Percentiles rank a stretch among this genome's conserved stretches.
Evolutionary conservation across 2,329 filamentous ascomycete genomes (phyloP).

Genomic region (Westerdykella sp.): DNA sequence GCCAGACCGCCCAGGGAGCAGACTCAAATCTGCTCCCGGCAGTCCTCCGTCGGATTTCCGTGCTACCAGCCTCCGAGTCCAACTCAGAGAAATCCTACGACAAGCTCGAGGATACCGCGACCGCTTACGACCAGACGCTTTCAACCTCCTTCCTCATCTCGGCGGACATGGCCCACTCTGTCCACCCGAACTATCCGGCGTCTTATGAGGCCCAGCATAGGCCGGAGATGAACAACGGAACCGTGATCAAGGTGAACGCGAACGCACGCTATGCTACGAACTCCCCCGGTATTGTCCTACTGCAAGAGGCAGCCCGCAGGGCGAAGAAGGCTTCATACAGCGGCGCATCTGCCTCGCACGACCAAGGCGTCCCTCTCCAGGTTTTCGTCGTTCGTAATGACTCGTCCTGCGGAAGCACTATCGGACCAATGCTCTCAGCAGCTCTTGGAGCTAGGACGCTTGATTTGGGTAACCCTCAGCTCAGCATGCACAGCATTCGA

Average conservation of each 20-base stretch:
- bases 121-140: constrained; percentile 88
- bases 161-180: constrained; percentile 94
- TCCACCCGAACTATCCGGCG: constrained; percentile 87
- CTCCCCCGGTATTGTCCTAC: constrained; percentile 83
- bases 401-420: constrained; percentile 88
- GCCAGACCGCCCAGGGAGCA: constrained; percentile 84
- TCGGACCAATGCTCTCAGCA: constrained; percentile 92
- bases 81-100: constrained; percentile 62
- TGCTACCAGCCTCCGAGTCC: constrained; percentile 58
- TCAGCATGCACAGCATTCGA: constrained; percentile 95
- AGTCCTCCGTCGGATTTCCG: constrained; percentile 78
- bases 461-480: constrained; percentile 87
- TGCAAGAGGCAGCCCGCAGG: constrained; percentile 74
- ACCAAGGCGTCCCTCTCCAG: constrained; percentile 73
- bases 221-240: constrained; percentile 92
- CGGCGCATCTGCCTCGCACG: constrained; percentile 27
- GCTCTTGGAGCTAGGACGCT: constrained; percentile 81
- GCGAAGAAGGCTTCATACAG: constrained; percentile 47
- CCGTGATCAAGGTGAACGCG: constrained; percentile 96
- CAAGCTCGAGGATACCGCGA: constrained; percentile 56
- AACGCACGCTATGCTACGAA: constrained; percentile 97
- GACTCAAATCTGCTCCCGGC: constrained; percentile 86
- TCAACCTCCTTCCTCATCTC: constrained; percentile 89
- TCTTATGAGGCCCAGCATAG: constrained; percentile 91
- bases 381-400: constrained; percentile 96